Evolutionary conservation across 108 stramenopile species (phyloP), one percentile per base, ranked within the genome.

Genomic region (Nannochloropsis gaditana): DNA sequence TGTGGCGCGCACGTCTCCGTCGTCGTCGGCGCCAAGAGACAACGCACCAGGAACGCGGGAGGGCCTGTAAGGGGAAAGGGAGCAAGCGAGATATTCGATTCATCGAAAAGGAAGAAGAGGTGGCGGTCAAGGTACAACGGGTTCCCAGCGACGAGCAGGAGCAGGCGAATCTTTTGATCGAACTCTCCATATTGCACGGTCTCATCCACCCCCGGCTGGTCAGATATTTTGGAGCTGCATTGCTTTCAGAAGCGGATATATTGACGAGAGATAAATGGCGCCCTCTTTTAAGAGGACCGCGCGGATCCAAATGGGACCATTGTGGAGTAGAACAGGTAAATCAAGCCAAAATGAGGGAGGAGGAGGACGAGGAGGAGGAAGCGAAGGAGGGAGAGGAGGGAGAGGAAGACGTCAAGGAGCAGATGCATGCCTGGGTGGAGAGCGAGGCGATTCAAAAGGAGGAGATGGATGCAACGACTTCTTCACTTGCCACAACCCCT

Each of bases 161-260:
- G 88, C 88, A 89, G 79, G 88, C 88, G 31, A 89, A 89, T 82
- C 83, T 89, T 41, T 31, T 89, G 43, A 85, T 85, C 2, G 88
- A 89, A 79, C 83, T 89, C 8, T 81, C 83, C 21, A 79, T 89
- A 83, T 85, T 89, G 31, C 81, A 83, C 11, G 83, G 43, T 17
- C 21, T 83, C n/a, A 17, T 42, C 43, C 21, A 43, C 43, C 43
- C 42, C 43, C 44, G 83, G 31, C 83, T 83, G 31, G 42, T 83
- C 31, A 10, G 43, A 10, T 83, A 83, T 0, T 83, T 21, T 47
- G 83, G 83, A 5, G 83, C 83, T 11, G 83, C 83, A 17, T 21
- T 83, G 31, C 31, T 83, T 42, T 42, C 42, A 41, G 80, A 80
- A 9, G 80, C 21, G 80, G 31, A 21, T n/a, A 41, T 41, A 11